phyloP scores from a whole-genome alignment of 805 yeast genomes.

The Saccharomycopsis vini region DNA sequence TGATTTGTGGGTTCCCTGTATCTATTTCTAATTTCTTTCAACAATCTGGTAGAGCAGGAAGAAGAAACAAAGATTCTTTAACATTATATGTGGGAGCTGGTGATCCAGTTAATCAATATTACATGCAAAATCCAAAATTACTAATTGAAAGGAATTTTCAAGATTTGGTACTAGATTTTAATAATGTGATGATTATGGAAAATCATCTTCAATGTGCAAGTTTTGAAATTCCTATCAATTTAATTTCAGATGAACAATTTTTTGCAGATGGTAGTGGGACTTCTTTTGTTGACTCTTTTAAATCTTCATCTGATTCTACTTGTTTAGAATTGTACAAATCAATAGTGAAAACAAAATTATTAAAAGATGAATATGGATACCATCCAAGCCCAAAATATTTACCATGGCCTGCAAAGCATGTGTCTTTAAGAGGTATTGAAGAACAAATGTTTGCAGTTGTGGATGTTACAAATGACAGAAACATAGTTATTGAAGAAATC shows the following conservation, averaged over 20 bases:
- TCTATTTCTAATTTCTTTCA: conserved; percentile 85
- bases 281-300: background rate
- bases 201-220: conserved; percentile 94
- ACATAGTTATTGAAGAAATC: conserved; percentile 75
- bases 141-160: conserved; percentile 46
- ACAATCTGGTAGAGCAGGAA: conserved; percentile 95
- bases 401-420: conserved; percentile 75
- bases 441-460: conserved; percentile 81
- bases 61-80: conserved; percentile 76
- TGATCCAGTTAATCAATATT: conserved; percentile 81
- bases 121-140: conserved; percentile 49
- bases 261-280: conserved; percentile 24
- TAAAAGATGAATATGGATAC: conserved; percentile 36
- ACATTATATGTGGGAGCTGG: conserved; percentile 78
- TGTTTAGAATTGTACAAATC: conserved; percentile 22
- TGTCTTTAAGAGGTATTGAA: conserved; percentile 75
- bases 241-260: conserved; percentile 47
- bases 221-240: conserved; percentile 61
- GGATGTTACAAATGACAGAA: conserved; percentile 71
- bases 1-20: conserved; percentile 87
- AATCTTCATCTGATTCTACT: too few relatives aligned
- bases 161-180: conserved; percentile 51
- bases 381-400: conserved; percentile 50
- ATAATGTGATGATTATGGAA: conserved; percentile 55
- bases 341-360: conserved; percentile 33